phyloP scores from a whole-genome alignment of 2,329 filamentous ascomycete species.

The Cordyceps javanica region DNA sequence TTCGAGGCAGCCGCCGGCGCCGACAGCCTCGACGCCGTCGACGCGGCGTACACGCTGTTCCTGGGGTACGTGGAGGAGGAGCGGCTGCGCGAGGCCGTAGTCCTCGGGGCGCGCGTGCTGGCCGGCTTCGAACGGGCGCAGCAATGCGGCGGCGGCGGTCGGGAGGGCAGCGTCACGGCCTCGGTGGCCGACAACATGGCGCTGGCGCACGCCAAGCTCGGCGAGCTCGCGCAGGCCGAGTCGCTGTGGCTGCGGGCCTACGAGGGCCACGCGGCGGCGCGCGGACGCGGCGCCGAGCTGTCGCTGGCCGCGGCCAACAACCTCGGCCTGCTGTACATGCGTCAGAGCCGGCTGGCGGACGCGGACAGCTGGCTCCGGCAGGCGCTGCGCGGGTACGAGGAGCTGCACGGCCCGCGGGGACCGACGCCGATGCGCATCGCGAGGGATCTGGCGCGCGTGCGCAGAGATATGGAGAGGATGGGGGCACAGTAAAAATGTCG shows the following conservation, averaged over 20 bases:
- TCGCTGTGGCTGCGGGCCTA: background rate
- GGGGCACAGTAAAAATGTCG: background rate
- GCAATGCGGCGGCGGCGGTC: background rate
- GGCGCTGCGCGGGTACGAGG: background rate
- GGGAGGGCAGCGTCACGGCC: background rate
- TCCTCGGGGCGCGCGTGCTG: background rate
- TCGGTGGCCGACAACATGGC: conserved; percentile 3
- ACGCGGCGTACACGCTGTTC: conserved; percentile 7
- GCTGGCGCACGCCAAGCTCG: conserved; percentile 3
- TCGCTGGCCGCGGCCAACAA: background rate
- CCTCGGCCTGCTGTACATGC: conserved; percentile 1
- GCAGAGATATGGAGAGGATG: background rate
- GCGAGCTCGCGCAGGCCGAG: background rate
- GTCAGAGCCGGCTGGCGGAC: background rate
- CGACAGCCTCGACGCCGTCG: background rate
- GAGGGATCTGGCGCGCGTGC: background rate
- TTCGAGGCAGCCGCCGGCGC: background rate
- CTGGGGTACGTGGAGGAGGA: background rate
- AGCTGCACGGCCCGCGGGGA: background rate
- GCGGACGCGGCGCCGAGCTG: background rate
- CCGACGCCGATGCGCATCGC: background rate
- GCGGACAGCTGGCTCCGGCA: background rate
- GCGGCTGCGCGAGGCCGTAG: background rate
- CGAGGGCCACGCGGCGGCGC: background rate
- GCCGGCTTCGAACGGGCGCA: background rate